Percentiles rank a stretch among this genome's conserved stretches.
These are phyloP conservation scores for Trametopsis cervina DNA, from an alignment of 768 basidiomycete species.

Conservation along the genomic window DNA sequence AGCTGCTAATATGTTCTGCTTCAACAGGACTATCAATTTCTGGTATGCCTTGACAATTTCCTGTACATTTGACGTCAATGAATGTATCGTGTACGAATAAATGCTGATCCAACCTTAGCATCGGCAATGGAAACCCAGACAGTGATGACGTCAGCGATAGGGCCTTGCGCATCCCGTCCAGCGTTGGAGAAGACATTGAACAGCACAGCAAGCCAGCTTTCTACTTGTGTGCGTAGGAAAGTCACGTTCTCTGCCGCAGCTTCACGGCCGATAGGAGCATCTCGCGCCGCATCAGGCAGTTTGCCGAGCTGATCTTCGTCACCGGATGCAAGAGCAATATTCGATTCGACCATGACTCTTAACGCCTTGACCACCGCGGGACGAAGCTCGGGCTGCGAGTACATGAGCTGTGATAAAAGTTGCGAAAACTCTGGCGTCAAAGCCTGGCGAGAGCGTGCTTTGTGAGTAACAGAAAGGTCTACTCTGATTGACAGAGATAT, in stretches of 20 bases:
- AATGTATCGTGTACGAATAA: not conserved
- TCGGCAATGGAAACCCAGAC: conserved; percentile 82
- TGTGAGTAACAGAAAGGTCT: not conserved
- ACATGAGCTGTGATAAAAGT: conserved; percentile 90
- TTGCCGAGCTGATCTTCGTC: conserved; percentile 24
- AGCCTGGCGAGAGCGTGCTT: conserved; percentile 37
- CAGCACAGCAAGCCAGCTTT: conserved; percentile 91
- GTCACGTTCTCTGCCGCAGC: conserved; percentile 61
- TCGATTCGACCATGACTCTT: conserved; percentile 77
- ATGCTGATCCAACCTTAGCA: conserved; percentile 42
- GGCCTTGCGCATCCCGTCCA: conserved; percentile 61
- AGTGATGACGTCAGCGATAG: conserved; percentile 83
- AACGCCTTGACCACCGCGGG: conserved; percentile 77
- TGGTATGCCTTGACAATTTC: conserved; percentile 76
- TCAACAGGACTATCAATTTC: conserved; percentile 70
- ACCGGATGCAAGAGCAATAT: conserved; percentile 43
- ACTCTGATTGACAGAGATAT: conserved; percentile 9
- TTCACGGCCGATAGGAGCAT: conserved; percentile 38
- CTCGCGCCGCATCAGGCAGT: conserved; percentile 22
- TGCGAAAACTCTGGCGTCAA: conserved; percentile 75
- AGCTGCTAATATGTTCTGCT: conserved; percentile 46
- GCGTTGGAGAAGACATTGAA: conserved; percentile 95
- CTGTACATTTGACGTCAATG: conserved; percentile 23
- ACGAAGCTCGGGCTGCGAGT: conserved; percentile 80
- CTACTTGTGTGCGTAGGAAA: conserved; percentile 70